Base-by-base conservation (phyloP, 257 asterid species). In the Verbena officinalis region DNA sequence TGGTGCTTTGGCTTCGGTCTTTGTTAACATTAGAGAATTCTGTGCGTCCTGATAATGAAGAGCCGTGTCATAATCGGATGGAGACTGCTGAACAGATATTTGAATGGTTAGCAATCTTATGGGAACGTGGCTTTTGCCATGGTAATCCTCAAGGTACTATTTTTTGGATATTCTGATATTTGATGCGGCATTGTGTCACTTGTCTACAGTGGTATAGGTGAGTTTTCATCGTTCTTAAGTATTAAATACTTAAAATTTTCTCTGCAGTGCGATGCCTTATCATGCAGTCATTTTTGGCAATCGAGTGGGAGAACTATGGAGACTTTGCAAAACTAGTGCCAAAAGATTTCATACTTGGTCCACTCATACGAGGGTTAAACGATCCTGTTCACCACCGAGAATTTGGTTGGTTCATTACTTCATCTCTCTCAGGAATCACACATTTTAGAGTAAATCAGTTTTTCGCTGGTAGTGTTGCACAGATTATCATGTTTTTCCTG, bases 81-180 rank as follows among this genome's bases (percentile, higher is more conserved):
- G 86, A 65, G 55, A 86, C 82, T 46, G 68, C 80, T 19, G 81
- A 68, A 69, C 89, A 85, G 74, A 72, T 75, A 64, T 89, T 74
- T 76, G 81, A 79, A 68, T 92, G 97, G 98, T 73, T 92, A 68
- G 78, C 87, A 65, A 81, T 92, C 64, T 70, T 92, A 73, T 89
- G 96, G 98, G 91, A 92, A 67, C 96, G 95, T 61, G 98, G 97
- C 27, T 87, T 92, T 71, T 85, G 78, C 75, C 98, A 92, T 74
- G 95, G 83, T 78, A 92, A 92, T 71, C 98, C 98, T 77, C 97
- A 82, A 75, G 97, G 98, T 89, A 65, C 40, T 54, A 55, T 59
- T 9, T 55, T 36, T 43, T 31, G 54, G 54, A 50, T 64, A 36
- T 57, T 40, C 55, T 55, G 46, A 43, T 58, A 52, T 36, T 52